Conservation (phyloP, 257 asterid species). For the Solanum lycopersicoides region DNA sequence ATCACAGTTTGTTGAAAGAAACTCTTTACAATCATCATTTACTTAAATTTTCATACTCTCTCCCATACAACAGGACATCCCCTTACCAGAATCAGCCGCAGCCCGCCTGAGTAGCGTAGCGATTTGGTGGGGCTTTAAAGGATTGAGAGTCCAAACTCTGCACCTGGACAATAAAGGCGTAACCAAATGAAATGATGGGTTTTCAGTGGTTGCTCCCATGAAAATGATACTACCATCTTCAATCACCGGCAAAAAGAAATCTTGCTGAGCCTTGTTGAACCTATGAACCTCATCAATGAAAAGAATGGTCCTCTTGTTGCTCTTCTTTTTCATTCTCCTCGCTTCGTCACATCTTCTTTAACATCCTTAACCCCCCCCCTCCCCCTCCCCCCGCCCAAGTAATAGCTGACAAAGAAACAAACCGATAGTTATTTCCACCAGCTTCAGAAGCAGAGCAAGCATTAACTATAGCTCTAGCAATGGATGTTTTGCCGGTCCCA, state of each 20-base stretch:
- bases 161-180: constrained; percentile 81
- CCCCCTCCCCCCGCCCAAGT: neutral
- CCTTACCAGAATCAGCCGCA: constrained; percentile 24
- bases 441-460: constrained; percentile 6
- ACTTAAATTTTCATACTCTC: constrained; percentile 6
- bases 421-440: constrained; percentile 18
- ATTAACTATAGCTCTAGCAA: constrained; percentile 57
- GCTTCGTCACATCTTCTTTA: constrained; percentile 65
- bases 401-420: constrained; percentile 67
- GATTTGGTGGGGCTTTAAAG: constrained; percentile 43
- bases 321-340: constrained; percentile 16
- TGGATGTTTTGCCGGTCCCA: constrained; percentile 94
- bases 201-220: constrained; percentile 90
- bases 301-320: constrained; percentile 38
- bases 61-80: constrained; percentile 10
- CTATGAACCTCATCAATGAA: constrained; percentile 87
- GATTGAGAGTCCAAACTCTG: constrained; percentile 49
- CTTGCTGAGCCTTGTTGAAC: constrained; percentile 86
- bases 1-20: constrained; percentile 47
- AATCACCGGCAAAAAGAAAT: constrained; percentile 73
- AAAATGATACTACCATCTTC: constrained; percentile 81
- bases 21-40: constrained; percentile 34
- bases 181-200: constrained; percentile 74
- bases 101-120: constrained; percentile 36
- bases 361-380: constrained; percentile 71